Evolutionary conservation across 306 rosid species (phyloP).

Genomic region (Quercus parvula): DNA sequence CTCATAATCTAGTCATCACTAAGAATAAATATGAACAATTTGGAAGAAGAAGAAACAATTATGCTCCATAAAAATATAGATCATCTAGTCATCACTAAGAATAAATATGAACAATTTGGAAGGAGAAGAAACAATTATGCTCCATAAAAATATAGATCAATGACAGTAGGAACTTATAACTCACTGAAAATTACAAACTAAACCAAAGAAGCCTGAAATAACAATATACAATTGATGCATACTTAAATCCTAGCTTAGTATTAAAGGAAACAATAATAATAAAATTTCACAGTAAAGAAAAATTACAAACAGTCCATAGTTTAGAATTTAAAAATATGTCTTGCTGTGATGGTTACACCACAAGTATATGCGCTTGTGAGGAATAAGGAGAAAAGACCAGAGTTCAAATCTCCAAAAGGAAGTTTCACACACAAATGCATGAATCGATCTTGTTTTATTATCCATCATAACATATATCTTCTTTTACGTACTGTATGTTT

Average conservation of each 20-base stretch:
- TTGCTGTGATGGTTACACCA: too few species aligned
- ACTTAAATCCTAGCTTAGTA: neutral
- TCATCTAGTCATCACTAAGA: neutral
- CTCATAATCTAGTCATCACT: neutral
- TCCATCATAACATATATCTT: too few species aligned
- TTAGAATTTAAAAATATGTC: neutral
- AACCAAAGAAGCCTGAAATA: neutral
- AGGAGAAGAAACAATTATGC: neutral
- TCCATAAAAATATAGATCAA: neutral
- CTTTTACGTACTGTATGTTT: too few species aligned
- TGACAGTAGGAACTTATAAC: neutral
- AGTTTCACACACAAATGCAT: too few species aligned
- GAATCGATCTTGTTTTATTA: too few species aligned
- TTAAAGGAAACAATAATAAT: neutral
- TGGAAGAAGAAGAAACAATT: neutral
- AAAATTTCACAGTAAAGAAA: neutral
- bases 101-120: neutral
- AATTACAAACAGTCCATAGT: neutral
- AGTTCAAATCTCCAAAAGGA: too few species aligned
- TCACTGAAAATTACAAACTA: neutral
- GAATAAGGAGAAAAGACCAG: accelerated
- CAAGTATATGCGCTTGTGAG: too few species aligned
- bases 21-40: neutral
- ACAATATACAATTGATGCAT: neutral
- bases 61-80: neutral